Evolutionary conservation across 768 basidiomycete genomes (phyloP), one percentile per base, ranked within the genome.

Genomic region (Tephrocybe rancida): DNA sequence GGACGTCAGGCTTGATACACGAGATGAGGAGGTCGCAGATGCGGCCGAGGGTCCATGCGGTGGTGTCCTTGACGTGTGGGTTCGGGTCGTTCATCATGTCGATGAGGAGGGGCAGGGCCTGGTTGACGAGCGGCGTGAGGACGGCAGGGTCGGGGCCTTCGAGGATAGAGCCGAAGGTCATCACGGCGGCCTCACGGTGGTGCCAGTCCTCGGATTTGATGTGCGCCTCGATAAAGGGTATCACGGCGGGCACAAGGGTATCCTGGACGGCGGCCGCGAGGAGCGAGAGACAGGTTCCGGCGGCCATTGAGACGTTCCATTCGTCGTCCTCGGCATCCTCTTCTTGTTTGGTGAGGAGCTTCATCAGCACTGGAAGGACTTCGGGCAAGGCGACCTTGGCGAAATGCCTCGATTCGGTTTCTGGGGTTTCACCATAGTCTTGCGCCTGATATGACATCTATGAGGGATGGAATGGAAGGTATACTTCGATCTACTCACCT

Each of bases 261-360:
- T 99, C 96, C 50, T 90, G 82, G 10, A 98, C 93, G 25, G 95
- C 92, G 54, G 88, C 87, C 0, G 97, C 93, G 56, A 98, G 84
- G 48, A 94, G 86, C 19, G 85, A 78, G 48, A 99, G 78, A 69
- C 95, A 97, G 2, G 92, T 95, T 19, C 89, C 93, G 9, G 93
- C 95, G 18, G 96, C 93, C 96, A 98, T 98, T 14, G 94, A 88
- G 37, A 96, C 85, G 64, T 96, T 96, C 97, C 97, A 99, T 68
- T 99, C 97, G 61, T 98, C 97, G 59, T 98, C 96, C 39, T 96
- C 95, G 1, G 93, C 94, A 61, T 98, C 94, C 66, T 98, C 97
- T 62, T 95, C 92, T 69, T 99, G 97, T 58, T 85, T 88, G 2
- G 90, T 93, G 54, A 98, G 82, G 19, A 98, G 83, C 35, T 85